These are phyloP conservation scores for Hypoxylon cercidicola DNA, from an alignment of 495 filamentous ascomycete genomes.

Conservation along the genomic window DNA sequence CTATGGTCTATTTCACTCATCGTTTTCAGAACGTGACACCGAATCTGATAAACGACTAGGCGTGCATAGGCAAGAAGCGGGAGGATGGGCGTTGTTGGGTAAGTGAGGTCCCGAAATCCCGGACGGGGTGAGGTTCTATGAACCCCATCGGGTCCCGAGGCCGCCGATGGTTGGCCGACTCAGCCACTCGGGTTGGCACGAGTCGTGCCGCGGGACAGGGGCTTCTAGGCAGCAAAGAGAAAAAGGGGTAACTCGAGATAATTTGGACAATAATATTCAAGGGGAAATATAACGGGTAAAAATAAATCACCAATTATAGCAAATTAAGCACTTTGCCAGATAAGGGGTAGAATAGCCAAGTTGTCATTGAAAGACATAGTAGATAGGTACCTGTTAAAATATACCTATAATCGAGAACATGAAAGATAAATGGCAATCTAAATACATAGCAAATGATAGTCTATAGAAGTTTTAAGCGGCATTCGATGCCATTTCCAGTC, in stretches of 20 bases:
- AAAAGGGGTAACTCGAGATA: constrained; percentile 6
- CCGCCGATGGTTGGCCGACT: constrained; percentile 13
- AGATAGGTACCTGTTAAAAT: too few relatives aligned
- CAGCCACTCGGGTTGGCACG: neutral
- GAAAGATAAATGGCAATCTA: too few relatives aligned
- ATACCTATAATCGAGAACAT: too few relatives aligned
- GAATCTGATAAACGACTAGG: neutral
- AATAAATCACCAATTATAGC: too few relatives aligned
- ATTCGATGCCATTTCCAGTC: too few relatives aligned
- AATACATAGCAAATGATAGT: too few relatives aligned
- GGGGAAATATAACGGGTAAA: too few relatives aligned
- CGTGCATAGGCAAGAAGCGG: neutral
- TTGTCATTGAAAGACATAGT: too few relatives aligned
- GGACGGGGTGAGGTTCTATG: neutral
- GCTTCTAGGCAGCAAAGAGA: neutral
- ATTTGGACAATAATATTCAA: constrained; percentile 1
- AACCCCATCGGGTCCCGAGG: constrained; percentile 36
- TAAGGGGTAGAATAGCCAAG: too few relatives aligned
- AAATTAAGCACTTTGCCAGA: too few relatives aligned
- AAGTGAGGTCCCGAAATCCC: neutral
- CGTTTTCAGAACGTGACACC: constrained; percentile 5
- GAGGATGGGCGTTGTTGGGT: neutral
- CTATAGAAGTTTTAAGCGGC: too few relatives aligned
- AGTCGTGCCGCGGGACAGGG: too few relatives aligned
- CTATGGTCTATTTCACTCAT: constrained; percentile 32